Conservation (phyloP, 2,329 filamentous ascomycete genomes). For the Sclerotinia subarctica region DNA sequence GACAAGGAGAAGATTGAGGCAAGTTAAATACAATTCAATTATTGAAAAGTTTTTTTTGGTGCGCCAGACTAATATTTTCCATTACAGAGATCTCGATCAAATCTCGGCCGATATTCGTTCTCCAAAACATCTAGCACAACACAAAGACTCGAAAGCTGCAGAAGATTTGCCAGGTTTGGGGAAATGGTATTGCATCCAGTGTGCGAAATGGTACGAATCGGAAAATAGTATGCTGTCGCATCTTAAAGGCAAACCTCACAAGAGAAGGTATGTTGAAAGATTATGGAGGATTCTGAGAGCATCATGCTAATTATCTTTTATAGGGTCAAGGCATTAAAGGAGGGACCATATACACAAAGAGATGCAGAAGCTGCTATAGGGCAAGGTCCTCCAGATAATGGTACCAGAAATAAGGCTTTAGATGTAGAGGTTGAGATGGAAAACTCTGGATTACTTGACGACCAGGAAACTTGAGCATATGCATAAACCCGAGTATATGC, state of each 20-base stretch:
- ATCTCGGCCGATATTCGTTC: slow-evolving; percentile 78
- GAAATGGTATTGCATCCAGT: slow-evolving; percentile 83
- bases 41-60: not conserved
- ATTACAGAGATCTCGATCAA: slow-evolving; percentile 81
- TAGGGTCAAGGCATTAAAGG: slow-evolving; percentile 76
- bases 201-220: slow-evolving; percentile 93
- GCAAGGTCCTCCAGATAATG: slow-evolving; percentile 64
- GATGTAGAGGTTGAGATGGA: slow-evolving; percentile 44
- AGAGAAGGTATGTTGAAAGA: slow-evolving; percentile 65
- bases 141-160: slow-evolving; percentile 71
- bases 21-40: slow-evolving; percentile 22
- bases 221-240: slow-evolving; percentile 74
- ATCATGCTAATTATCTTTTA: slow-evolving; percentile 8
- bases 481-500: slow-evolving; percentile 24
- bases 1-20: slow-evolving; percentile 70
- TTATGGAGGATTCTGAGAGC: not conserved
- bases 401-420: slow-evolving; percentile 41
- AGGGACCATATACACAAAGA: slow-evolving; percentile 82
- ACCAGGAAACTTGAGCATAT: slow-evolving; percentile 28
- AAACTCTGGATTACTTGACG: slow-evolving; percentile 30
- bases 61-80: slow-evolving; percentile 22
- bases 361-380: slow-evolving; percentile 80
- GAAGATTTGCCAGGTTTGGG: slow-evolving; percentile 90
- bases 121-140: slow-evolving; percentile 74
- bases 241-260: slow-evolving; percentile 86